Evolutionary conservation across 257 asterid species (phyloP), one percentile per base, ranked within the genome.

Genomic region (Echites panduratus): DNA sequence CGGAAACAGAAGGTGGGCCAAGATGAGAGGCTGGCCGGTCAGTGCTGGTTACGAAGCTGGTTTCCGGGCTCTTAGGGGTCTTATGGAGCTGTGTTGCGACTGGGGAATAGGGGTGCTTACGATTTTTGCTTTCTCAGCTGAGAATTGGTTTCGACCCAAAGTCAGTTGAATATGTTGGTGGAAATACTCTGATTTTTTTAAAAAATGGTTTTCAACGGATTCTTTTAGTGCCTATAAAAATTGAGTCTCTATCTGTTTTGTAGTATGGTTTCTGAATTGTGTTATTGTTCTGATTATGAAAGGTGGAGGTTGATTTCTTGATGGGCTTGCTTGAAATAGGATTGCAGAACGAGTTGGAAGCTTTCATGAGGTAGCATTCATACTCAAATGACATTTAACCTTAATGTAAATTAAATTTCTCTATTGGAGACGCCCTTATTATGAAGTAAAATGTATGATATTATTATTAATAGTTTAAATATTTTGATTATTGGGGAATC

Each of bases 1-100:
- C 63, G 88, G 88, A 40, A 84, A 84, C 62, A 71, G 86, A 58
- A 81, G 96, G 82, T 90, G 96, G 96, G 91, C 92, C 57, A 73
- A 81, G 65, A 73, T 47, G 85, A 85, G 78, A 66, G 86, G 90
- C 0, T 67, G 84, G 66, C 84, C 91, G 0, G 47, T 68, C 35
- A 80, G 63, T 26, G 71, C 70, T 35, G 95, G 95, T 27, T 81
- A 90, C 50, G 88, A 84, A 74, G 90, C 88, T 0, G 95, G 92
- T 7, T 35, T 72, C 16, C 80, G 82, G 75, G 77, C 88, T n/a
- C 47, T 90, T 43, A 82, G 79, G 79, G 66, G 66, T 59, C 4
- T 76, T 13, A 79, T 83, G 27, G 85, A 80, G 54, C 85, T 90
- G 22, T 90, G 83, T 70, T 74, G 87, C 78, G 48, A 83, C 0